Conservation (phyloP, 2,329 filamentous ascomycete genomes). For the Camillea tinctor region DNA sequence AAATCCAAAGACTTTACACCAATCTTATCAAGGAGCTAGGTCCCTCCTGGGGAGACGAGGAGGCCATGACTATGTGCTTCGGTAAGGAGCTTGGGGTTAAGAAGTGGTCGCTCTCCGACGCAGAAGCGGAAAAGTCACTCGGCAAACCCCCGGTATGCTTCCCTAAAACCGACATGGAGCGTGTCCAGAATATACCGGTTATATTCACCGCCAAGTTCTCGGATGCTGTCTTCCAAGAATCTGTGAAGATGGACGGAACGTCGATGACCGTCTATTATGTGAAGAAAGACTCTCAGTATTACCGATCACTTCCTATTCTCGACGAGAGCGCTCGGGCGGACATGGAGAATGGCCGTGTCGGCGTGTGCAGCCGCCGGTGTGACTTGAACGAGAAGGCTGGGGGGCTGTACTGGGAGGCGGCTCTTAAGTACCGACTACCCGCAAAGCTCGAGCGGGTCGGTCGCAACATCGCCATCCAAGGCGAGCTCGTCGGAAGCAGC, state of each 20-base stretch:
- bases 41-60: not conserved
- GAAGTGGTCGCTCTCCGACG: not conserved
- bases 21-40: slow-evolving; percentile 3
- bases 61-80: slow-evolving; percentile 16
- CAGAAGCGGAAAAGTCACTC: not conserved
- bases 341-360: slow-evolving; percentile 26
- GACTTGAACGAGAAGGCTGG: slow-evolving; percentile 20
- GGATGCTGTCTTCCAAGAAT: slow-evolving; percentile 1
- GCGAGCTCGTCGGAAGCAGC: slow-evolving; percentile 30
- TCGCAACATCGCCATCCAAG: slow-evolving; percentile 28
- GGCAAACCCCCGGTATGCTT: slow-evolving; percentile 21
- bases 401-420: slow-evolving; percentile 24
- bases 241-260: slow-evolving; percentile 13
- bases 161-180: slow-evolving; percentile 24
- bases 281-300: slow-evolving; percentile 1
- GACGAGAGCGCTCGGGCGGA: not conserved
- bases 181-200: slow-evolving; percentile 28
- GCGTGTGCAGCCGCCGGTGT: slow-evolving; percentile 29
- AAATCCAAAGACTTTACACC: slow-evolving; percentile 8
- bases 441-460: slow-evolving; percentile 19
- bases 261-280: slow-evolving; percentile 17
- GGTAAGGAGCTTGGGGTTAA: slow-evolving; percentile 19
- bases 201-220: slow-evolving; percentile 28
- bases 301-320: not conserved
- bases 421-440: slow-evolving; percentile 20